Percentiles rank a stretch among this genome's conserved stretches.
phyloP scores from a whole-genome alignment of 257 asterid species.

The Solanum pinnatisectum region DNA sequence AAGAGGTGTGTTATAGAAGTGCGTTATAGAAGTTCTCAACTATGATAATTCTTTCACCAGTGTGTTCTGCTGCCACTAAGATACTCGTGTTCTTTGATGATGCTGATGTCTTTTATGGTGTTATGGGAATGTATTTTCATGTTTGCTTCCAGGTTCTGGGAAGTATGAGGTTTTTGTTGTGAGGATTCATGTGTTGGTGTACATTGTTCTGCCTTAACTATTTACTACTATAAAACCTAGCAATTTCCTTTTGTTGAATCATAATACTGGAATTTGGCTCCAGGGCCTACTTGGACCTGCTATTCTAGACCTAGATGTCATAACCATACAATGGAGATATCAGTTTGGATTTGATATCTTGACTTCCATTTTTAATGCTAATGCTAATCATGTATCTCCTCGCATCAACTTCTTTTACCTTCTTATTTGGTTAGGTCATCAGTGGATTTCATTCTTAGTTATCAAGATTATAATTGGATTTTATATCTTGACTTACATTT shows the following conservation, averaged over 20 bases:
- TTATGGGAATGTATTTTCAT: background rate
- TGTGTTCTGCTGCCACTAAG: background rate
- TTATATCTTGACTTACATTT: too few relatives aligned
- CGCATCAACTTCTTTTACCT: background rate
- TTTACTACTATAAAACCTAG: background rate
- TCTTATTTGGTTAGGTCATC: background rate
- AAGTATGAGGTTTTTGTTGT: background rate
- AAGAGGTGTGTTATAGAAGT: too few relatives aligned
- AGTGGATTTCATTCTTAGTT: background rate
- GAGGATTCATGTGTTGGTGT: background rate
- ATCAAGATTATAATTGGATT: background rate
- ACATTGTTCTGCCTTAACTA: background rate
- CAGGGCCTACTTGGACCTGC: background rate
- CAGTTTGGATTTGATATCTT: background rate
- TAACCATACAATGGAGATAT: background rate
- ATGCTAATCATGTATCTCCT: background rate
- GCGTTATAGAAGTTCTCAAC: background rate
- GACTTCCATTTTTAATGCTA: background rate
- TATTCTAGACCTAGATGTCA: background rate
- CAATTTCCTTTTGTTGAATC: background rate
- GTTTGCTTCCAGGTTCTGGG: background rate
- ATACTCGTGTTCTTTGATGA: background rate
- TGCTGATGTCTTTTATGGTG: background rate
- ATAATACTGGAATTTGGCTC: background rate
- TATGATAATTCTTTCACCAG: background rate